Conservation (phyloP, 1,284 basidiomycete genomes). For the Leccinum cinnamomeum region DNA sequence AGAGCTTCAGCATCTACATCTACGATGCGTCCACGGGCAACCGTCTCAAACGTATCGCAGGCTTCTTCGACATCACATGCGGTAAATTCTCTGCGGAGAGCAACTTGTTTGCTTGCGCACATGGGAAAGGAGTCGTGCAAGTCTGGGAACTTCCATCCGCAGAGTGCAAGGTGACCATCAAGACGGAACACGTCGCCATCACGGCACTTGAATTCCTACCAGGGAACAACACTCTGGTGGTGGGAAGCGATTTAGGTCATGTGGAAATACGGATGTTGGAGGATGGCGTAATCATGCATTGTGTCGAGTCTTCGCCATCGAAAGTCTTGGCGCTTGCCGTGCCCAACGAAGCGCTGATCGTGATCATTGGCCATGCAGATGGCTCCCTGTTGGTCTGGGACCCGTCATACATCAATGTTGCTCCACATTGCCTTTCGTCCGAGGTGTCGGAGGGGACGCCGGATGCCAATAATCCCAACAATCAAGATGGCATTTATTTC, state of each 20-base stretch:
- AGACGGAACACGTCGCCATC: slow-evolving; percentile 15
- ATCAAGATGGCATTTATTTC: slow-evolving; percentile 14
- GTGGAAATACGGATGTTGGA: slow-evolving; percentile 21
- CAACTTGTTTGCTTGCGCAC: slow-evolving; percentile 20
- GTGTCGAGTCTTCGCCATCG: slow-evolving; percentile 10
- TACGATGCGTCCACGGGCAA: slow-evolving; percentile 18
- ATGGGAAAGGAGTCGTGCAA: slow-evolving; percentile 20
- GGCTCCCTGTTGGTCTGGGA: slow-evolving; percentile 26
- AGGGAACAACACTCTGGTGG: slow-evolving; percentile 10
- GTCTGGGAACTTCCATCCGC: slow-evolving; percentile 22
- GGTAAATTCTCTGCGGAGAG: slow-evolving; percentile 18
- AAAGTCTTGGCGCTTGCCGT: slow-evolving; percentile 16
- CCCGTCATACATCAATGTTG: slow-evolving; percentile 9
- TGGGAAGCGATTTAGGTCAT: slow-evolving; percentile 20
- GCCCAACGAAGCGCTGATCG: slow-evolving; percentile 5
- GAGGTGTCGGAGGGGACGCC: neutral
- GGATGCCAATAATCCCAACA: neutral
- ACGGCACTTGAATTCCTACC: slow-evolving; percentile 21
- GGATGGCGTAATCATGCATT: slow-evolving; percentile 15
- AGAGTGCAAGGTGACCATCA: slow-evolving; percentile 14
- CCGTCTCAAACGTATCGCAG: slow-evolving; percentile 21
- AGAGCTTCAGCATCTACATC: slow-evolving; percentile 21
- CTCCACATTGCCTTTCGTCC: slow-evolving; percentile 12
- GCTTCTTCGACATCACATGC: slow-evolving; percentile 18
- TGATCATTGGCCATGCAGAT: slow-evolving; percentile 17